Percentiles rank a stretch among this genome's conserved stretches.
These are phyloP conservation scores for Trichoderma sp. DNA, from an alignment of 2,329 filamentous ascomycete genomes.

Conservation along the genomic window DNA sequence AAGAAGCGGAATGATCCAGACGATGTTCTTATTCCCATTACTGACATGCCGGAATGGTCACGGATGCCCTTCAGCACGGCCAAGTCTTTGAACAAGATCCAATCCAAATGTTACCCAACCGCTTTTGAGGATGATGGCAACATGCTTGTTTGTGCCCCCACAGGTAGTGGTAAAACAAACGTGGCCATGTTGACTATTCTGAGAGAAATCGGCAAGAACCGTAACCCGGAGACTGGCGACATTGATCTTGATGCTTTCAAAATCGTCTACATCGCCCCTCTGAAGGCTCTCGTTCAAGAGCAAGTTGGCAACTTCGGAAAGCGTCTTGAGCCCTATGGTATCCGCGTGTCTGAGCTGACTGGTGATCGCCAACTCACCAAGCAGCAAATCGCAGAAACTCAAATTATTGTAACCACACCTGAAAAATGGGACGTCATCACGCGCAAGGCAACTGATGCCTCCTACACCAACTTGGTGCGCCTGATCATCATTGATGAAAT, in stretches of 20 bases:
- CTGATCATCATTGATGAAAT: constrained; percentile 98
- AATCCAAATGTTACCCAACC: constrained; percentile 87
- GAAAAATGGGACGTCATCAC: constrained; percentile 99
- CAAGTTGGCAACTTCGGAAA: constrained; percentile 97
- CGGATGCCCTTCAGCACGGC: constrained; percentile 80
- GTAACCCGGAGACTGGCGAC: constrained; percentile 83
- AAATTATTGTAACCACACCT: constrained; percentile 96
- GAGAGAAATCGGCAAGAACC: constrained; percentile 93
- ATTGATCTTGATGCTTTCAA: constrained; percentile 97
- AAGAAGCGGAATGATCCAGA: constrained; percentile 80
- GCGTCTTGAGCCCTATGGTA: constrained; percentile 84
- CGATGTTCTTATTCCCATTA: constrained; percentile 78
- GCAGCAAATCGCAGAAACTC: constrained; percentile 95
- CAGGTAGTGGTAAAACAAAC: constrained; percentile 96
- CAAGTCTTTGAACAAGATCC: constrained; percentile 88
- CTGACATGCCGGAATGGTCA: constrained; percentile 91
- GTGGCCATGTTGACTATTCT: constrained; percentile 97
- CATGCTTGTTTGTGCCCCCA: constrained; percentile 96
- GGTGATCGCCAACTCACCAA: constrained; percentile 98
- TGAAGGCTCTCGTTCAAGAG: constrained; percentile 95
- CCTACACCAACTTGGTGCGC: constrained; percentile 95
- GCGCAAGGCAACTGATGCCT: constrained; percentile 92
- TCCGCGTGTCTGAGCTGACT: constrained; percentile 91
- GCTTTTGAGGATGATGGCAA: constrained; percentile 95
- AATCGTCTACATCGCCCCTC: constrained; percentile 93